Evolutionary conservation across 2,329 filamentous ascomycete genomes (phyloP), one percentile per base, ranked within the genome.

Genomic region (Monosporascus sp.): DNA sequence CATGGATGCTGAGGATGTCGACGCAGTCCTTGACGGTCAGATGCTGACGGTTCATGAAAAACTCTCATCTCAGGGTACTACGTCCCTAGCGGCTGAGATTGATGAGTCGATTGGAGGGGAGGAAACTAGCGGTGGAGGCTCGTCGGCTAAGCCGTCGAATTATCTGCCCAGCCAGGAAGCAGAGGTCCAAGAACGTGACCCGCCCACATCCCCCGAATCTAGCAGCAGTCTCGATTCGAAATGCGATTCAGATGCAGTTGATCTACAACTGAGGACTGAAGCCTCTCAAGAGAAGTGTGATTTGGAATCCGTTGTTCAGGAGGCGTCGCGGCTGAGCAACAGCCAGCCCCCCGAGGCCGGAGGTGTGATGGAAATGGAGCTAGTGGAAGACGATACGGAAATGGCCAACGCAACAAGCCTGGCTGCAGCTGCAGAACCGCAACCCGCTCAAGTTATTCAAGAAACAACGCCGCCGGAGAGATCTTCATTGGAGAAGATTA

Each of bases 401-500:
- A 35, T 41, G 41, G 41, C n/a, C 18, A 20, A 24, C 11, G 14
- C 39, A 11, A 20, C 17, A 43, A 43, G 17, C 14, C 18, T 20
- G 22, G n/a, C 39, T 20, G 11, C 17, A 24, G 39, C 20, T 2
- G 22, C 22, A 31, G 41, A 6, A 8, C 38, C 4, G 50, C 48
- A 52, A 50, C 41, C 38, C 31, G 9, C 22, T n/a, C 39, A 36
- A 52, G 18, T 36, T 9, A 49, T 41, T 22, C 57, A 54, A 39
- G 57, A 61, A 49, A 51, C 57, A 52, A 17, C 59, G 36, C 48
- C 56, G 46, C 52, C 49, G 44, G 67, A 57, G 65, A 70, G 49
- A 62, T 67, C 55, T 66, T 72, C 55, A 67, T 75, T 57, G 63
- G 67, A 72, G 56, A 73, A 70, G 59, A 83, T 88, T 54, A 74